Percentiles rank a stretch among this genome's conserved stretches.
Evolutionary conservation across 768 basidiomycete species (phyloP).

Genomic region (Lentinula edodes): DNA sequence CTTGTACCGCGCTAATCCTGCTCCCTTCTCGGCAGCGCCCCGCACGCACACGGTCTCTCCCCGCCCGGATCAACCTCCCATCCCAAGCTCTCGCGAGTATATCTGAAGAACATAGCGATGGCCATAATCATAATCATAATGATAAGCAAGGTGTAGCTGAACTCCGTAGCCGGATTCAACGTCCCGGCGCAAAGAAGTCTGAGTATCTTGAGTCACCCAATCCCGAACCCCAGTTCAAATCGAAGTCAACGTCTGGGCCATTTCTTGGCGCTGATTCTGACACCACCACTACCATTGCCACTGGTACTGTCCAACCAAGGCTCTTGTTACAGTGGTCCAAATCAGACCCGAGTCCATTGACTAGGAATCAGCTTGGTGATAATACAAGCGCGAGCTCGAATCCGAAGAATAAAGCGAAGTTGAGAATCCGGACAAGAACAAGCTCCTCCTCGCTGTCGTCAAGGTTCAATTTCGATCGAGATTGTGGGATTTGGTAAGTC

Average conservation of each 20-base stretch:
- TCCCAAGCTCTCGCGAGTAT: background rate
- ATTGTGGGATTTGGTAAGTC: background rate
- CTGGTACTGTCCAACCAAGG: background rate
- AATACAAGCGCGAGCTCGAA: background rate
- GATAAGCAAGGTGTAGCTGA: too few relatives aligned
- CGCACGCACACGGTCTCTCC: background rate
- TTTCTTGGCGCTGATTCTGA: too few relatives aligned
- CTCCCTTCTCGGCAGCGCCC: background rate
- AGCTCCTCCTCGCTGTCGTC: background rate
- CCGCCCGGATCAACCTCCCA: background rate
- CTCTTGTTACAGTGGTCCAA: background rate
- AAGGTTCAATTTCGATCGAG: background rate
- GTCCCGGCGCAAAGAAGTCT: too few relatives aligned
- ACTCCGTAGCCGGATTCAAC: too few relatives aligned
- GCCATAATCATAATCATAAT: background rate
- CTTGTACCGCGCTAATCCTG: too few relatives aligned
- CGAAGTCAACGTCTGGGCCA: too few relatives aligned
- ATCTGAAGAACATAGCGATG: background rate
- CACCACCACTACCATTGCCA: background rate
- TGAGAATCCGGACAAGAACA: background rate
- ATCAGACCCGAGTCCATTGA: background rate
- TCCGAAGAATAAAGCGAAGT: background rate
- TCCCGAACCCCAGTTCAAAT: too few relatives aligned
- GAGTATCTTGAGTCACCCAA: too few relatives aligned
- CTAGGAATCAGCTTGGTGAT: background rate